phyloP scores from a whole-genome alignment of 441 rosid species.

The Iberis amara region DNA sequence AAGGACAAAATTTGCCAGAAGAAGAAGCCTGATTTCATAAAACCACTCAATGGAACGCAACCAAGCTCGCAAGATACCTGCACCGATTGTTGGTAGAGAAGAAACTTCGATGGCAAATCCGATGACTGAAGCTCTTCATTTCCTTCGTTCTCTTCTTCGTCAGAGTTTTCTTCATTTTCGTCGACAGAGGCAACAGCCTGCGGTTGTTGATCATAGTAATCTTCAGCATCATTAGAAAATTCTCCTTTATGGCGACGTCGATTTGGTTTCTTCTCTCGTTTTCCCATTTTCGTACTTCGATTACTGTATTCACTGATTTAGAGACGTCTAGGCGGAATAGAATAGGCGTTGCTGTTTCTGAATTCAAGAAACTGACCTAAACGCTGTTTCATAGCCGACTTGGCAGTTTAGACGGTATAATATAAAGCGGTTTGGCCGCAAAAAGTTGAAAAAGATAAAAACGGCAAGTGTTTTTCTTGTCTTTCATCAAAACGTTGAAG shows the following conservation, averaged over 20 bases:
- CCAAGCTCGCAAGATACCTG: conserved; percentile 41
- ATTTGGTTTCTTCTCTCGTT: conserved; percentile 59
- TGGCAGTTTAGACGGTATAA: not conserved
- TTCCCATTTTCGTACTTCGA: conserved; percentile 42
- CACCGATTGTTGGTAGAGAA: conserved; percentile 68
- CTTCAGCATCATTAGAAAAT: conserved; percentile 31
- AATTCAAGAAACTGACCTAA: conserved; percentile 2
- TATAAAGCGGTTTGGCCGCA: not conserved
- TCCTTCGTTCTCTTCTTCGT: conserved; percentile 29
- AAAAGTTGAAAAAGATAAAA: not conserved
- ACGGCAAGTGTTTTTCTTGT: conserved; percentile 12
- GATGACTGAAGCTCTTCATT: conserved; percentile 30
- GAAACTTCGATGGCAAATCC: conserved; percentile 61
- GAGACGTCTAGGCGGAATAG: conserved; percentile 6
- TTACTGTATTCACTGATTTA: not conserved
- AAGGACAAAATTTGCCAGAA: no score
- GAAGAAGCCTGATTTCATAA: not conserved
- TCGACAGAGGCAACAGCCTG: conserved; percentile 36
- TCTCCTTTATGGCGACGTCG: conserved; percentile 45
- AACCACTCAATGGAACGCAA: not conserved
- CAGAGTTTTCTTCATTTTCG: conserved; percentile 30
- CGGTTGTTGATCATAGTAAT: conserved; percentile 36
- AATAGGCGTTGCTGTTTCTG: not conserved
- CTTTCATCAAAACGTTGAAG: not conserved
- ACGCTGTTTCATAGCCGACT: not conserved